Conservation (phyloP, 805 yeast species). For the Teunomyces cretensis region DNA sequence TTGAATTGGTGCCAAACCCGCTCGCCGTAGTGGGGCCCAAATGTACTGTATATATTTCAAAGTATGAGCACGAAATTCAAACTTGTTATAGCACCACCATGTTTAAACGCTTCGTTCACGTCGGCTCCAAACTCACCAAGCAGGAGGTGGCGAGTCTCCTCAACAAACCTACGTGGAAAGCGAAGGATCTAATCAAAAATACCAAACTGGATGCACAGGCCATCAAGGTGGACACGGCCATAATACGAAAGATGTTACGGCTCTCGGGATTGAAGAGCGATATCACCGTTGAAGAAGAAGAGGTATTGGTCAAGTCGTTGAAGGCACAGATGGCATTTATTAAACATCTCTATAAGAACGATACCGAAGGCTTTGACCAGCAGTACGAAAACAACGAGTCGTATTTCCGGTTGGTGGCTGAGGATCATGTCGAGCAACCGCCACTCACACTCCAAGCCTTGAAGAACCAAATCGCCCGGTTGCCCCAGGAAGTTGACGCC, state of each 20-base stretch:
- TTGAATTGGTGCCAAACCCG: too few relatives aligned
- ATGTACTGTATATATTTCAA: too few relatives aligned
- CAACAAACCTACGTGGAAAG: slow-evolving; percentile 12
- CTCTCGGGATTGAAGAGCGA: slow-evolving; percentile 49
- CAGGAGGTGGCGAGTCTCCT: not conserved
- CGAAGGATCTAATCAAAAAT: slow-evolving; percentile 9
- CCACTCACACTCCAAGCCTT: slow-evolving; percentile 23
- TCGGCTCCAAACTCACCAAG: not conserved
- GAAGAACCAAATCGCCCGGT: slow-evolving; percentile 6
- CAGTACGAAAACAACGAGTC: slow-evolving; percentile 17
- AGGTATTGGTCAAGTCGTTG: slow-evolving; percentile 32
- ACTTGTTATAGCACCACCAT: not conserved
- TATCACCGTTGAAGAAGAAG: slow-evolving; percentile 24
- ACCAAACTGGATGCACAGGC: not conserved
- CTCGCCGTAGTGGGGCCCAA: too few relatives aligned
- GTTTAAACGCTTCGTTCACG: not conserved
- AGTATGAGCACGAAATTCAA: too few relatives aligned
- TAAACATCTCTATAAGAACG: slow-evolving; percentile 37
- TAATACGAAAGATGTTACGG: slow-evolving; percentile 35
- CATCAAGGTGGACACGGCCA: slow-evolving; percentile 12
- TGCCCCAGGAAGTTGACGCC: slow-evolving; percentile 5
- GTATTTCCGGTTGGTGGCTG: slow-evolving; percentile 33
- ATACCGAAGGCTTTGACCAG: not conserved
- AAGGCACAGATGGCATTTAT: slow-evolving; percentile 52
- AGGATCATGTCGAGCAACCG: slow-evolving; percentile 28